Base-by-base conservation (phyloP, 768 basidiomycete genomes). In the Boletus fagicola region DNA sequence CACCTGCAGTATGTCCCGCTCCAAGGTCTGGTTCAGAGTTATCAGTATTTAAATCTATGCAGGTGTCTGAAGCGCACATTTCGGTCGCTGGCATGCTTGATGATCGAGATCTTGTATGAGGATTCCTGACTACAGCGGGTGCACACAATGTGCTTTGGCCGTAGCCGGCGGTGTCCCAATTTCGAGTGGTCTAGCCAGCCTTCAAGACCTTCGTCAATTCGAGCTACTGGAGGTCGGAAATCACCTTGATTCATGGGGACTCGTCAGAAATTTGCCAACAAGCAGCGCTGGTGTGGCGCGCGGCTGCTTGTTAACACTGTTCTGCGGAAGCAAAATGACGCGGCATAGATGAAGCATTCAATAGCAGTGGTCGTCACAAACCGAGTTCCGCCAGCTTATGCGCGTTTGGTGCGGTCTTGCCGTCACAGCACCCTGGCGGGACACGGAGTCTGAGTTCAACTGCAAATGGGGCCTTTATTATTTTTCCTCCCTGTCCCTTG, bases 331-430 rank as follows among this genome's bases (percentile, higher is more conserved):
- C 63, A 68, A 59, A 58, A 44, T 51, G 53, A 56, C 49, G 26
- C 49, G 52, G 53, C 15, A 44, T 43, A 2, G 49, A 48, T 52
- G 38, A 42, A 58, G 43, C 49, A 38, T 51, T 69, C n/a, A n/a
- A n/a, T n/a, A 40, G 50, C 53, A 30, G 48, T 69, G 44, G 54
- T 24, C n/a, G 56, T 60, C 49, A 20, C 54, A 60, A 56, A 58
- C 50, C 55, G 54, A 64, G 59, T 57, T 61, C 59, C 55, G 61
- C 63, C 54, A 53, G 51, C 46, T 51, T 53, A 49, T 53, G 51
- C 62, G 65, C 56, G 54, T 69, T 67, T 67, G 64, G 64, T 61
- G 57, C 56, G 59, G 55, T 68, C 59, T 62, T 68, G 66, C 66
- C 65, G 67, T 68, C 57, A 68, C 39, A 42, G 2, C 26, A 45